Base-by-base conservation (phyloP, 371 early-diverging fungal genomes). In the Mortierella sp. region DNA sequence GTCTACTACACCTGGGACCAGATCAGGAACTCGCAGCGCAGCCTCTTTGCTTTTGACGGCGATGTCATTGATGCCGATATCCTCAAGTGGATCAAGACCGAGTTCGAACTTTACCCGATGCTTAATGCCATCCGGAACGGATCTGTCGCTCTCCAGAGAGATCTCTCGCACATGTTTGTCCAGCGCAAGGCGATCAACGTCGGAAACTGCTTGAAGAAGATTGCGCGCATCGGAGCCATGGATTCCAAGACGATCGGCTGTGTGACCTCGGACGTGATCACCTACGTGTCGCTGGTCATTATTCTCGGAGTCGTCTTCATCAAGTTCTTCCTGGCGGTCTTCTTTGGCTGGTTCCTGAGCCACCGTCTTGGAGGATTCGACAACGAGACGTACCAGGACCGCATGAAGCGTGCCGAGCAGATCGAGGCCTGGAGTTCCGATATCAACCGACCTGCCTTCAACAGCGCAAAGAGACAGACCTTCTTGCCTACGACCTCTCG, bases 271-370 rank as follows among this genome's bases (percentile, higher is more conserved):
- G 93, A 94, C 79, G 91, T 95, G 19, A 90, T 94, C 41, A 87
- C 94, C 1, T 94, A 91, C 79, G 89, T 93, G 10, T 94, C 95
- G 11, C 87, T 96, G 24, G 89, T 93, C 19, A 92, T 96, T 48
- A 95, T 95, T 70, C 74, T 96, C 31, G 93, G 94, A 41, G 93
- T 94, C 5, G 95, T 96, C 43, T 78, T 95, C 73, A 93, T 91
- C 81, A 95, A 94, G 82, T 96, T 96, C 86, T 86, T 94, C 68
- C 86, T 96, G 87, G 96, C 97, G 0, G 79, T 96, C 41, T 87
- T 94, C 41, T 96, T 96, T 89, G 93, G 93, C 22, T 96, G 96
- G 96, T 90, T 92, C 71, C 81, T 95, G 67, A 91, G 92, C 9
- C 91, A 91, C 86, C 87, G 92, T 44, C 86, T 95, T 69, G 96